Conservation (phyloP, 139 green algal genomes). For the Asterochloris sp. region DNA sequence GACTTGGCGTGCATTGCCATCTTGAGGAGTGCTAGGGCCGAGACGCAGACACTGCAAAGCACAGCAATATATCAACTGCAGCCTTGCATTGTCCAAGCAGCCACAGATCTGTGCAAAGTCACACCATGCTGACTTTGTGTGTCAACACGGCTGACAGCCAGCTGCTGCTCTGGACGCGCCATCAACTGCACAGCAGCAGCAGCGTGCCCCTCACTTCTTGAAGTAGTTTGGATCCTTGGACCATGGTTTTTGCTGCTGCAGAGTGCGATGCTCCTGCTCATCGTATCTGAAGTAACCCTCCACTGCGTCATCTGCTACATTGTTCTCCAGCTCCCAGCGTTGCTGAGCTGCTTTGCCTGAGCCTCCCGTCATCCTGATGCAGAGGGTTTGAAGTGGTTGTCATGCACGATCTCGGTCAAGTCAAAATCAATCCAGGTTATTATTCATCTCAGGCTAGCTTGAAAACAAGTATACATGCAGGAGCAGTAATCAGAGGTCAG, state of each 20-base stretch:
- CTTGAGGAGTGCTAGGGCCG: constrained; percentile 93
- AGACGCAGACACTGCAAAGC: constrained; percentile 80
- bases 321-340: constrained; percentile 95
- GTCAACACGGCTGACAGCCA: neutral
- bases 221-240: constrained; percentile 84
- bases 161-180: no score
- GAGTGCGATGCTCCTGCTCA: constrained; percentile 54
- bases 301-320: constrained; percentile 70
- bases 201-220: constrained; percentile 59
- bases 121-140: neutral
- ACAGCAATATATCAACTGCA: neutral
- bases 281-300: constrained; percentile 68
- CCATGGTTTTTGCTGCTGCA: constrained; percentile 83
- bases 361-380: no score
- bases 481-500: no score
- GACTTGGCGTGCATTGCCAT: constrained; percentile 95
- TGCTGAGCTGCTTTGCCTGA: neutral
- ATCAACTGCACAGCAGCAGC: neutral
- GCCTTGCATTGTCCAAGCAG: neutral
- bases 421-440: no score
- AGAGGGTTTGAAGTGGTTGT: no score
- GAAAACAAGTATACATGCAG: no score
- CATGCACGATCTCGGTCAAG: no score
- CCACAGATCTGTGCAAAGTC: neutral
- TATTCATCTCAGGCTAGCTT: no score